These are phyloP conservation scores for Ogataea salicorniae DNA, from an alignment of 805 yeast genomes.

Conservation along the genomic window DNA sequence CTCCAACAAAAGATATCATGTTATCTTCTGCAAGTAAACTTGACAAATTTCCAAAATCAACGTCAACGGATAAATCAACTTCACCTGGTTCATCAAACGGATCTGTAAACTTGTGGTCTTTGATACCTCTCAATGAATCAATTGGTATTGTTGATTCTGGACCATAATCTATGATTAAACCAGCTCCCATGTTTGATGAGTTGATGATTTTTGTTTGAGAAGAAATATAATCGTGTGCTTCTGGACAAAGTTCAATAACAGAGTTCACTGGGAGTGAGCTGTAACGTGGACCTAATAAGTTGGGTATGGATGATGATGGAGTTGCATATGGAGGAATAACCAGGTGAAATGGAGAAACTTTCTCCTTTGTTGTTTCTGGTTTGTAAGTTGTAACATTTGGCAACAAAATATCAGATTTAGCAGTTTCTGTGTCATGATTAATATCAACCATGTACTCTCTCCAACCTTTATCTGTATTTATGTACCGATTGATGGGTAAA, in stretches of 20 bases:
- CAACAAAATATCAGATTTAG: slow-evolving; percentile 8
- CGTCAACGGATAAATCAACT: slow-evolving; percentile 79
- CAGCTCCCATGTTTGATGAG: slow-evolving; percentile 48
- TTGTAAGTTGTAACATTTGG: slow-evolving; percentile 19
- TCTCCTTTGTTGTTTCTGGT: slow-evolving; percentile 18
- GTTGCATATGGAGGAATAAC: slow-evolving; percentile 56
- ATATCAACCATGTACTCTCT: slow-evolving; percentile 69
- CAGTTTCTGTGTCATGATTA: slow-evolving; percentile 11
- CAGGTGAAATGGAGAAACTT: slow-evolving; percentile 39
- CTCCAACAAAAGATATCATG: slow-evolving; percentile 26
- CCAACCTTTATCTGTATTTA: slow-evolving; percentile 66
- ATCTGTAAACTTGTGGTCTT: slow-evolving; percentile 63
- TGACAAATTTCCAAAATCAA: slow-evolving; percentile 63
- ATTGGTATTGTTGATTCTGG: slow-evolving; percentile 54
- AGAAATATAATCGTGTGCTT: slow-evolving; percentile 52
- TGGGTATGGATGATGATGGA: slow-evolving; percentile 55
- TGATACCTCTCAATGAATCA: slow-evolving; percentile 70
- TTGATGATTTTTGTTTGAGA: slow-evolving; percentile 41
- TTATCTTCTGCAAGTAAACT: slow-evolving; percentile 27
- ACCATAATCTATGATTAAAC: slow-evolving; percentile 76
- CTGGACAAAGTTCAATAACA: slow-evolving; percentile 70
- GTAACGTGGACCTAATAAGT: slow-evolving; percentile 41
- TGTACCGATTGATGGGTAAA: slow-evolving; percentile 67
- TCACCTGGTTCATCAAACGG: slow-evolving; percentile 75
- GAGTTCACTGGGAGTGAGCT: slow-evolving; percentile 49